A percentile compares a stretch with the other conserved stretches of the same genome.
Conservation (phyloP, 352 stramenopile genomes). For the Phytophthora kernoviae region DNA sequence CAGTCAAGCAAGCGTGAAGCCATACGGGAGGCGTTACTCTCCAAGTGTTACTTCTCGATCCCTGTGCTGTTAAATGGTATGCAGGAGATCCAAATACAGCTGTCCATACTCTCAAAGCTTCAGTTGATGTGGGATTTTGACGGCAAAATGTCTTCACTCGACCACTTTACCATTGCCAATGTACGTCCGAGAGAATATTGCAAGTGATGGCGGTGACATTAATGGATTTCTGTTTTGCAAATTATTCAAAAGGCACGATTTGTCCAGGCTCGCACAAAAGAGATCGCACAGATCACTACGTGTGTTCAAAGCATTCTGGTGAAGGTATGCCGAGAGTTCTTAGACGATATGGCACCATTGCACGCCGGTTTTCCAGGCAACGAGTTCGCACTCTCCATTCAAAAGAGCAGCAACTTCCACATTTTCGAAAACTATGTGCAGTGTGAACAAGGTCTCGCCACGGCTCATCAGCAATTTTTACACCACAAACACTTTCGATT, state of each 20-base stretch:
- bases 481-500: conserved; percentile 58
- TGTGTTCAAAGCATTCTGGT: conserved; percentile 46
- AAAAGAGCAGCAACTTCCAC: conserved; percentile 67
- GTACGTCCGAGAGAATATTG: conserved; percentile 26
- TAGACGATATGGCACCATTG: conserved; percentile 41
- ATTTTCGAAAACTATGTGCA: conserved; percentile 63
- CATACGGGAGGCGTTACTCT: conserved; percentile 47
- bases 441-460: conserved; percentile 53
- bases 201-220: background rate
- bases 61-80: conserved; percentile 40
- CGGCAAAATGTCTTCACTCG: conserved; percentile 34
- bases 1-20: conserved; percentile 42
- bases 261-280: conserved; percentile 26
- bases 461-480: conserved; percentile 51
- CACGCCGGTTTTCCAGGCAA: conserved; percentile 52
- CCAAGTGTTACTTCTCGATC: conserved; percentile 58
- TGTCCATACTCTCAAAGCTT: conserved; percentile 32
- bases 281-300: conserved; percentile 26
- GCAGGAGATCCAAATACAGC: conserved; percentile 34
- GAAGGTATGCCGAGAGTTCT: conserved; percentile 38
- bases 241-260: conserved; percentile 11
- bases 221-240: background rate
- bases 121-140: conserved; percentile 58
- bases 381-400: conserved; percentile 55
- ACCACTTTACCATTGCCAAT: conserved; percentile 40